Evolutionary conservation across 139 green algal genomes (phyloP).

Genomic region (Tetradesmus lagerheimii): DNA sequence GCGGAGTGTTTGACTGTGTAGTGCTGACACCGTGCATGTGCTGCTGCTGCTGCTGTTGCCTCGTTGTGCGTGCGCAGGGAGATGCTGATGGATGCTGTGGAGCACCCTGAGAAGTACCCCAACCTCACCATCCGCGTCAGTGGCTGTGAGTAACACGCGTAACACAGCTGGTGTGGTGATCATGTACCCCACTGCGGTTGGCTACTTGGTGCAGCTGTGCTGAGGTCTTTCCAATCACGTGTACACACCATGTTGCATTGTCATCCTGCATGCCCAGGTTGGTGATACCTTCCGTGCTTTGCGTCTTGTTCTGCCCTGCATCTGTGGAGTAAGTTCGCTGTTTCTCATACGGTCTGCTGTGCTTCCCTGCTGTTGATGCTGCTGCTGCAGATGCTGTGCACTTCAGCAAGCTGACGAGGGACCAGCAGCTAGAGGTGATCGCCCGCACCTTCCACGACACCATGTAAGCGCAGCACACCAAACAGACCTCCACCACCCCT

Average conservation of each 20-base stretch:
- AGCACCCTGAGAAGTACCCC: conserved; percentile 84
- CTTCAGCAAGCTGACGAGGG: conserved; percentile 77
- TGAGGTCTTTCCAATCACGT: too few species aligned
- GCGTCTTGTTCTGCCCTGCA: too few species aligned
- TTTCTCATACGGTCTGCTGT: background rate
- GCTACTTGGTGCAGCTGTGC: too few species aligned
- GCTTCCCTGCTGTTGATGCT: background rate
- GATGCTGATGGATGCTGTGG: conserved; percentile 80
- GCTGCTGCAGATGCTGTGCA: conserved; percentile 71
- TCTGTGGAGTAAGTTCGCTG: background rate
- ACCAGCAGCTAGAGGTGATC: conserved; percentile 73
- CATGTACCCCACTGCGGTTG: too few species aligned
- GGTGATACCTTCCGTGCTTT: too few species aligned
- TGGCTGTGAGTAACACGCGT: conserved; percentile 51
- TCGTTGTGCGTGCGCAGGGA: conserved; percentile 36
- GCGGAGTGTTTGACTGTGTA: background rate
- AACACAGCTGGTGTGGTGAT: too few species aligned
- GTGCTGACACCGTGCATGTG: background rate
- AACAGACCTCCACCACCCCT: too few species aligned
- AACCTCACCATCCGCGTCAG: conserved; percentile 83
- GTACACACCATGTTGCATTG: too few species aligned
- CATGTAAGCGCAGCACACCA: conserved; percentile 10
- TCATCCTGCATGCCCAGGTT: too few species aligned
- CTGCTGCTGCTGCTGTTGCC: background rate
- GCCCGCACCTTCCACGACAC: conserved; percentile 42